Percentiles rank a stretch among this genome's conserved stretches.
phyloP scores from a whole-genome alignment of 2,329 filamentous ascomycete genomes.

The Geosmithia putterillii region DNA sequence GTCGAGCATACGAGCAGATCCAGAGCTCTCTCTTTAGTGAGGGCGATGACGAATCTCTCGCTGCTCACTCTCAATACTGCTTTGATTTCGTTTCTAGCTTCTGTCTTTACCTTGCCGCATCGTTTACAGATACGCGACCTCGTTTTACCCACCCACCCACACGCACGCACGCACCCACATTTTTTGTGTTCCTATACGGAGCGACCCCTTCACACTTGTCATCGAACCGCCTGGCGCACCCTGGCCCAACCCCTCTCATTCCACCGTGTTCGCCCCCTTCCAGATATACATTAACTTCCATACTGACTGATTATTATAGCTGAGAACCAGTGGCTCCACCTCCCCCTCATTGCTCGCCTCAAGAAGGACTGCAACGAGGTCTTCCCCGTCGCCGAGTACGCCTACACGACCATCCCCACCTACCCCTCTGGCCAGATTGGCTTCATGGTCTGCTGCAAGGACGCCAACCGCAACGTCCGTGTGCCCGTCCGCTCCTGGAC shows the following conservation, averaged over 20 bases:
- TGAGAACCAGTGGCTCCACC: constrained; percentile 99
- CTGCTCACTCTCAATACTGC: background rate
- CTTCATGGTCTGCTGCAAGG: constrained; percentile 99
- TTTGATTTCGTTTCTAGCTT: background rate
- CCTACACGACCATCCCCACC: constrained; percentile 97
- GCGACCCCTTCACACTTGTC: constrained; percentile 5
- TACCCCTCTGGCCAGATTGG: constrained; percentile 98
- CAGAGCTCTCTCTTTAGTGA: background rate
- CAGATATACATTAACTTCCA: background rate
- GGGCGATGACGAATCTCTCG: background rate
- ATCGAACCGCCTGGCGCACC: background rate
- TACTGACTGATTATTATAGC: constrained; percentile 36
- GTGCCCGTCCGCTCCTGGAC: constrained; percentile 74
- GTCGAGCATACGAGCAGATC: background rate
- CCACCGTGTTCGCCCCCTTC: background rate
- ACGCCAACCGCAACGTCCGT: constrained; percentile 69
- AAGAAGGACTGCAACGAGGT: constrained; percentile 96
- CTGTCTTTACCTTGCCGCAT: background rate
- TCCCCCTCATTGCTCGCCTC: constrained; percentile 83
- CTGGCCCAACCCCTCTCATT: background rate
- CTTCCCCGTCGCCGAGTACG: constrained; percentile 96
- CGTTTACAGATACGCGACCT: background rate
- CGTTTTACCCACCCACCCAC: background rate
- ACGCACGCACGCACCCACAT: background rate
- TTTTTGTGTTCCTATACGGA: constrained; percentile 4